These are phyloP conservation scores for Physocladia obscura DNA, from an alignment of 192 early-diverging fungal species.

Conservation along the genomic window DNA sequence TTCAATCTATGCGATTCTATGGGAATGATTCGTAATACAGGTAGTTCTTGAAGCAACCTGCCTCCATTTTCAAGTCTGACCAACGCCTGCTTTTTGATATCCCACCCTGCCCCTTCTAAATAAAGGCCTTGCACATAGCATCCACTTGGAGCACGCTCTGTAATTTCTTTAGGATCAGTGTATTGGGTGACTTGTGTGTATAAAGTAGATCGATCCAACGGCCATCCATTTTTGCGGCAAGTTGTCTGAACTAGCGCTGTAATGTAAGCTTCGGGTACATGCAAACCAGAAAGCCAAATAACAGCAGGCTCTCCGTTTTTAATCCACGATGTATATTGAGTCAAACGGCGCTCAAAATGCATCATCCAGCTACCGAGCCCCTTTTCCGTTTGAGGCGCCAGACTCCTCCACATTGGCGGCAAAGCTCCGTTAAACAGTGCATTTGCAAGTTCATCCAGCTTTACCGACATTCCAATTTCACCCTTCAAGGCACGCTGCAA, in stretches of 20 bases:
- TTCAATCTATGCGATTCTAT: slow-evolving; percentile 59
- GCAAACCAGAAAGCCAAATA: slow-evolving; percentile 64
- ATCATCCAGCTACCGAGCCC: slow-evolving; percentile 59
- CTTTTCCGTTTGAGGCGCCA: slow-evolving; percentile 65
- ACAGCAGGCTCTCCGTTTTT: slow-evolving; percentile 64
- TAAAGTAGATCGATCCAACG: slow-evolving; percentile 59
- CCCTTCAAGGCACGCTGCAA: slow-evolving; percentile 57
- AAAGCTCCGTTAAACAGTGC: slow-evolving; percentile 58
- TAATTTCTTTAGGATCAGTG: slow-evolving; percentile 52
- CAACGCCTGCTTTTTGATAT: slow-evolving; percentile 40
- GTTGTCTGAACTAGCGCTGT: slow-evolving; percentile 63
- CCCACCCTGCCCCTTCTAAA: slow-evolving; percentile 66
- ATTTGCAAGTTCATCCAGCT: slow-evolving; percentile 60
- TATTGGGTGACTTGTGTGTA: slow-evolving; percentile 63
- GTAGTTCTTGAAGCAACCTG: slow-evolving; percentile 53
- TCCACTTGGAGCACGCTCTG: slow-evolving; percentile 54
- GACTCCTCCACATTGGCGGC: slow-evolving; percentile 52
- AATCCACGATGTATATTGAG: slow-evolving; percentile 63
- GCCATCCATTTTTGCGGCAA: slow-evolving; percentile 63
- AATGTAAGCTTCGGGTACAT: slow-evolving; percentile 64
- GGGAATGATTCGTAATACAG: slow-evolving; percentile 62
- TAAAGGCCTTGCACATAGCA: slow-evolving; percentile 63
- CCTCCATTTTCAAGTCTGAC: slow-evolving; percentile 57
- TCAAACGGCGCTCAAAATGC: slow-evolving; percentile 56
- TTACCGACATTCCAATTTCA: slow-evolving; percentile 64